Conservation (phyloP, 1,284 basidiomycete species). For the Trichosporon coremiiforme region DNA sequence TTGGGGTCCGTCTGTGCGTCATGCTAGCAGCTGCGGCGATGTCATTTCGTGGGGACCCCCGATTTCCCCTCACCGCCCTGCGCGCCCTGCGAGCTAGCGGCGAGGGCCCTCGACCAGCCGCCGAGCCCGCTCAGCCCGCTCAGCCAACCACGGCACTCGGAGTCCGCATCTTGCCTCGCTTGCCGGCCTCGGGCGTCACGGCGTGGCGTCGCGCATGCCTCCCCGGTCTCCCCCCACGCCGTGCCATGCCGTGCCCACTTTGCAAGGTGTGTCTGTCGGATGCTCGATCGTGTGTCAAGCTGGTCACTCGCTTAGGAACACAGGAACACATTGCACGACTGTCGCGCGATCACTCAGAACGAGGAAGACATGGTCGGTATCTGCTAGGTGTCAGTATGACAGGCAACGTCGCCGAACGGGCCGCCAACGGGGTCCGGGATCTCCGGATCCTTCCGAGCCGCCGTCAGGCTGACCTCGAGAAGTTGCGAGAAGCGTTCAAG, state of each 20-base stretch:
- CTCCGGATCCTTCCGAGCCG: neutral
- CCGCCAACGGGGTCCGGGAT: no score
- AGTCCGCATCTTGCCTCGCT: no score
- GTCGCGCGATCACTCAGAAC: no score
- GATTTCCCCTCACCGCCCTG: neutral
- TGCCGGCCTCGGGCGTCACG: neutral
- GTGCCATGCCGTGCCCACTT: neutral
- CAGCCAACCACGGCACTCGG: neutral
- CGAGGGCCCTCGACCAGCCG: neutral
- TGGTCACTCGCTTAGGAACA: no score
- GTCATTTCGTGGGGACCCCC: conserved; percentile 12
- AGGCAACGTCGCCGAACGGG: no score
- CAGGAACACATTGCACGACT: no score
- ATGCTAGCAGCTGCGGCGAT: neutral
- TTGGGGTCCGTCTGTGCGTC: conserved; percentile 9
- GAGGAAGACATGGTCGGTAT: no score
- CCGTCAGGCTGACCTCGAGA: neutral
- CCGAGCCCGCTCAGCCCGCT: neutral
- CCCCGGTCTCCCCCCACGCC: no score
- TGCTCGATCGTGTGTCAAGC: no score
- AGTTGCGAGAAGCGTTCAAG: no score
- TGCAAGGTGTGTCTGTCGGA: neutral
- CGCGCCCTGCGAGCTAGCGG: no score
- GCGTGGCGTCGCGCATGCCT: neutral
- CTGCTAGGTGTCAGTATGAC: no score